phyloP scores from a whole-genome alignment of 78 protist species.

The Dictyostelium capitatum region DNA sequence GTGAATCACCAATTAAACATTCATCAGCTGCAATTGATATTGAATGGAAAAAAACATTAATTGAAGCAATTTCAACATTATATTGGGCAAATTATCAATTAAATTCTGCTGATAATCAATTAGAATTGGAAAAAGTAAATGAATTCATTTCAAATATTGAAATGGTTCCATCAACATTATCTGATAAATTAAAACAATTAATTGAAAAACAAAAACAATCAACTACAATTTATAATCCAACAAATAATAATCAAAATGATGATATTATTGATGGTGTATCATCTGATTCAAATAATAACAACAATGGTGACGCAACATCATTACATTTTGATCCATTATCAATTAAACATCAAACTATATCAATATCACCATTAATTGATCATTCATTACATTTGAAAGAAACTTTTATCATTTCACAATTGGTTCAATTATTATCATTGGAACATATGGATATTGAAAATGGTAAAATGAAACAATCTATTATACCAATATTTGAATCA shows the following conservation, averaged over 20 bases:
- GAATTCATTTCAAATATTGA: slow-evolving; percentile 3
- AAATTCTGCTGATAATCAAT: slow-evolving; percentile 1
- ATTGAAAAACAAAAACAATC: slow-evolving; percentile 17
- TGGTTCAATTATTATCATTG: slow-evolving; percentile 1
- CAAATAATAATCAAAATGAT: too few relatives aligned
- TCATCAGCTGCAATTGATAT: not conserved
- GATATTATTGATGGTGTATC: too few relatives aligned
- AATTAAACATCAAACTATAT: slow-evolving; percentile 5
- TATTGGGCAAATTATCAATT: slow-evolving; percentile 73
- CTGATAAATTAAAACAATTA: slow-evolving; percentile 22
- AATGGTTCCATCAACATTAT: slow-evolving; percentile 6
- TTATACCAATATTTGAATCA: not conserved
- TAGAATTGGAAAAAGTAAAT: not conserved
- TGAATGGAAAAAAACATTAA: slow-evolving; percentile 49
- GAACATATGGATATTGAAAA: slow-evolving; percentile 26
- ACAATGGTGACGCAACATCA: not conserved
- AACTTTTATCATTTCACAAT: not conserved
- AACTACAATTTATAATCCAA: not conserved
- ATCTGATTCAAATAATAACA: not conserved
- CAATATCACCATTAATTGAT: slow-evolving; percentile 15
- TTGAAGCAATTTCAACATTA: slow-evolving; percentile 63
- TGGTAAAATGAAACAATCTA: slow-evolving; percentile 21
- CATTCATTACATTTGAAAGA: slow-evolving; percentile 12
- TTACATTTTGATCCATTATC: slow-evolving; percentile 39
- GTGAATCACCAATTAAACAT: slow-evolving; percentile 39